Base-by-base conservation (phyloP, 2,329 filamentous ascomycete genomes). In the Fusarium abutilonis region DNA sequence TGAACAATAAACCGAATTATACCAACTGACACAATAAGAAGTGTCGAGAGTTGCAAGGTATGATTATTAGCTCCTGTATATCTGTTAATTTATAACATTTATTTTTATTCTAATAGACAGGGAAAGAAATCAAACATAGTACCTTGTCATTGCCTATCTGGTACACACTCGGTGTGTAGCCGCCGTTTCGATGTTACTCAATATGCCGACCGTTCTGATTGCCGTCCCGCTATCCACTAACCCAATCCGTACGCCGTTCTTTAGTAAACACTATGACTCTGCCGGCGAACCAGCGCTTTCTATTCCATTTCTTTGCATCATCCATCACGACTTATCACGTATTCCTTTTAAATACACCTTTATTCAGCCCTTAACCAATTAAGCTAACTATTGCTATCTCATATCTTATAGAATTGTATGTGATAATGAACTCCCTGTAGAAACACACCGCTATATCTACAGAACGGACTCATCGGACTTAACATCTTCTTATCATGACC, bases 391-490 rank as follows among this genome's bases (percentile, higher is more conserved):
- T 40, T 10, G 31, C 32, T 9, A 21, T 10, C 0, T 7, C 19
- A 0, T 6, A 6, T 34, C 19, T 36, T 31, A 42, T 49, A 55
- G 40, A 17, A 14, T 31, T 15, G 43, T 61, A 56, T 40, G 57
- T 70, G 53, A 70, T 56, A 36, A 70, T 69, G 67, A 63, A 60
- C 46, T 26, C 17, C 17, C 32, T 61, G 48, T 70, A 66, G 56
- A 60, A 52, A 38, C 19, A 15, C 13, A 50, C 34, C 36, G 34
- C 43, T 23, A 15, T 5, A 19, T 11, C 43, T 14, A 32, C 28
- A 34, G 34, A 46, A 10, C 45, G 52, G 53, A 58, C 38, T 56
- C 58, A 63, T 51, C 67, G 59, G 56, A 69, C 40, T 29, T 49
- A 46, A 28, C 48, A 46, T 14, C n/a, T 45, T n/a, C 34, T 39